Percentiles rank a stretch among this genome's conserved stretches.
These are phyloP conservation scores for Brachypodium distachyon DNA, from an alignment of 202 grass and related monocot genomes.

Conservation along the genomic window DNA sequence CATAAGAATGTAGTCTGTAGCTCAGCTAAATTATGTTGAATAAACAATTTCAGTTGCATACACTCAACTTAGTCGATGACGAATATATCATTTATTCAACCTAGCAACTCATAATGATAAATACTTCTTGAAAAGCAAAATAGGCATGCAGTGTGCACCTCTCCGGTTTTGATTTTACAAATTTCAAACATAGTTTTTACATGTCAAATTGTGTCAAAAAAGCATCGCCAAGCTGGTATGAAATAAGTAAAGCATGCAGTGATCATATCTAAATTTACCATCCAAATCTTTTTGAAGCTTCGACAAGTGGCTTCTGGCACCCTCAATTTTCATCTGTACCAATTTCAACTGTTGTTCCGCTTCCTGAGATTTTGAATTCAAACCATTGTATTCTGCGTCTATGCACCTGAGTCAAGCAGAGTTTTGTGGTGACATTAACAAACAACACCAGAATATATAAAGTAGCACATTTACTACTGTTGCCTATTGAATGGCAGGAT, in stretches of 20 bases:
- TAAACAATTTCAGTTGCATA: background rate
- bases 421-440: slow-evolving; percentile 1
- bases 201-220: background rate
- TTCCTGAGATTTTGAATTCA: slow-evolving; percentile 81
- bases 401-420: slow-evolving; percentile 47
- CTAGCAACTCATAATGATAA: background rate
- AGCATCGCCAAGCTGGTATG: slow-evolving; percentile 5
- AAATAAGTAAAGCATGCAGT: background rate
- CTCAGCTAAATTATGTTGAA: background rate
- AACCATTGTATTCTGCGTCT: slow-evolving; percentile 72
- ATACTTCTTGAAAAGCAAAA: background rate
- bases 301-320: slow-evolving; percentile 53
- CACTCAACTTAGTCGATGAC: background rate
- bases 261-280: slow-evolving; percentile 48
- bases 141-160: background rate
- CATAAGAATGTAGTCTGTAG: background rate
- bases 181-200: slow-evolving; percentile 5
- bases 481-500: background rate
- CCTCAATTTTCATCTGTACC: slow-evolving; percentile 64
- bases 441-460: slow-evolving; percentile 18
- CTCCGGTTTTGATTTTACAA: background rate
- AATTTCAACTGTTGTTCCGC: slow-evolving; percentile 84
- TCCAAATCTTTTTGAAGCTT: slow-evolving; percentile 84
- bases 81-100: background rate
- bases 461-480: background rate